A percentile compares a stretch with the other conserved stretches of the same genome.
These are phyloP conservation scores for Groenewaldozyma auringiensis DNA, from an alignment of 1,139 yeast species.

Conservation along the genomic window DNA sequence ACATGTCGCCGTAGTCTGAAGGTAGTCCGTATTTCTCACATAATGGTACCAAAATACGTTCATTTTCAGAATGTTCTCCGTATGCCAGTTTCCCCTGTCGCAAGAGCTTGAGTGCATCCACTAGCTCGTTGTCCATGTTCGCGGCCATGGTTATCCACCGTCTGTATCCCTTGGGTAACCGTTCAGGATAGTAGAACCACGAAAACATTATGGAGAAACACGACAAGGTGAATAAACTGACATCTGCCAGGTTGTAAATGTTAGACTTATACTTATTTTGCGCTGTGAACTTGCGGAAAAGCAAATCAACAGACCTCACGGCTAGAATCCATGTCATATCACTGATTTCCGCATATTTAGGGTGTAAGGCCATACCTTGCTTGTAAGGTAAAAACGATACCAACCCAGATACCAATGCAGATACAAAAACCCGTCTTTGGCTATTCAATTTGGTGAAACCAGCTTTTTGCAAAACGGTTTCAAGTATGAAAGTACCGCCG, in stretches of 20 bases:
- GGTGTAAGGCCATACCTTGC: constrained; percentile 10
- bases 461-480: constrained; percentile 19
- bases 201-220: constrained; percentile 33
- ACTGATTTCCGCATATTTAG: constrained; percentile 15
- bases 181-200: constrained; percentile 37
- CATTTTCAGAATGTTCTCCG: constrained; percentile 23
- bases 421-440: constrained; percentile 8
- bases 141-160: constrained; percentile 40
- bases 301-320: constrained; percentile 21
- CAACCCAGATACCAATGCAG: constrained; percentile 16
- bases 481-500: constrained; percentile 32
- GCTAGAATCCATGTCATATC: constrained; percentile 22
- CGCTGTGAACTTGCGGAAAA: constrained; percentile 15
- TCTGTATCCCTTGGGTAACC: constrained; percentile 34
- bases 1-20: constrained; percentile 26
- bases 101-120: constrained; percentile 29
- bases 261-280: neutral
- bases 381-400: constrained; percentile 14
- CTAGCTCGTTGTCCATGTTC: constrained; percentile 34
- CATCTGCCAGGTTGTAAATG: constrained; percentile 11
- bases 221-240: constrained; percentile 21
- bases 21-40: constrained; percentile 28
- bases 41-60: constrained; percentile 24
- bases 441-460: neutral
- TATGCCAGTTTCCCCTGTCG: constrained; percentile 28